Evolutionary conservation across 495 filamentous ascomycete species (phyloP), one percentile per base, ranked within the genome.

Genomic region (Aspergillus incahuasiensis): DNA sequence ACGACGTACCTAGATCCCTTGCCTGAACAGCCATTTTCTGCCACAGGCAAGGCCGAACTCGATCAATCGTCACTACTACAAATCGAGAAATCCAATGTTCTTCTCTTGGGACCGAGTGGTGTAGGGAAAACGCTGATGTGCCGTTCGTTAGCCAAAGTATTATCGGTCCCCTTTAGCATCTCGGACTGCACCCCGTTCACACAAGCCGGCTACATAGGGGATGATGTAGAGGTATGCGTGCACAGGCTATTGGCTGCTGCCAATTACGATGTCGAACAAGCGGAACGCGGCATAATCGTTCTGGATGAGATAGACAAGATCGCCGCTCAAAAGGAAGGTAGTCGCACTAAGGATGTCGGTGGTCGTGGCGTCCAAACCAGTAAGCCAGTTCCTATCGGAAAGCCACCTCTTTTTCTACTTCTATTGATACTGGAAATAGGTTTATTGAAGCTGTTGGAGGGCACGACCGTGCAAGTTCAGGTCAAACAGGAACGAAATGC

Each of bases 221-320:
- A 97, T 66, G 94, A 98, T 64, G 92, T 88, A 42, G 94, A 98
- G 63, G 84, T 89, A 0, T 96, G 91, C 62, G 89, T 98, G 18
- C 89, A 95, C 61, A 82, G 92, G 22, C 79, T 98, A 28, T 75
- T 98, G 8, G 87, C 91, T 55, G 92, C 95, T 47, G 86, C 92
- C 18, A 89, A 95, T 68, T 95, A 95, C 74, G 88, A 95, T 61
- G 83, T 94, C 18, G 83, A 85, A 50, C 84, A 86, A 41, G 87
- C 90, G 28, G 94, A 98, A 67, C 82, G 86, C 28, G 94, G 94
- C 9, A 97, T 98, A 51, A 90, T 98, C 47, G 92, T 91, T 57
- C 79, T 98, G 6, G 94, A 98, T 59, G 94, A 98, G 68, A 86
- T 98, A 38, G 94, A 98, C 75, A 98, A 98, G 72, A 91, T 98